Evolutionary conservation across 305 asterid genomes (phyloP).

Genomic region (Fraxinus sp.): DNA sequence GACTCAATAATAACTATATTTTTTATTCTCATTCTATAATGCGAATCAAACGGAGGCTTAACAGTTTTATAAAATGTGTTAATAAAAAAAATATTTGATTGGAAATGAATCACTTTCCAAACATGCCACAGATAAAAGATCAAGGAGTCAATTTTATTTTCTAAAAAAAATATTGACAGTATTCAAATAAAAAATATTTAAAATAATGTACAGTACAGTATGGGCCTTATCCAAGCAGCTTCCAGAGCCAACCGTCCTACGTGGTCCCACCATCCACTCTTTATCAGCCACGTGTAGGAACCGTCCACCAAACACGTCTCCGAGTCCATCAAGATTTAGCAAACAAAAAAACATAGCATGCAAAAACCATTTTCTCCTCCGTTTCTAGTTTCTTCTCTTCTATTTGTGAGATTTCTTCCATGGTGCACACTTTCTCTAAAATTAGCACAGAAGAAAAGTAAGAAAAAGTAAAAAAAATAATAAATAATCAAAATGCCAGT

Average conservation of each 20-base stretch:
- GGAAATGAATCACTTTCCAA: not conserved
- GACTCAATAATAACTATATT: too few species aligned
- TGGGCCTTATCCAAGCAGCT: not conserved
- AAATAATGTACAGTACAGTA: not conserved
- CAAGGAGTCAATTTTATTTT: not conserved
- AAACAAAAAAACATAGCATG: not conserved
- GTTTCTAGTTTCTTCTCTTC: not conserved
- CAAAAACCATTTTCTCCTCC: not conserved
- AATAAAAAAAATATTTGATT: too few species aligned
- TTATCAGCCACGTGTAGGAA: slow-evolving; percentile 39
- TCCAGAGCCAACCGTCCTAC: slow-evolving; percentile 41
- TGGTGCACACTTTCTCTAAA: slow-evolving; percentile 27
- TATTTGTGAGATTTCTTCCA: not conserved
- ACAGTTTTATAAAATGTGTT: too few species aligned
- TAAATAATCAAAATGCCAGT: slow-evolving; percentile 56
- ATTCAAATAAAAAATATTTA: not conserved
- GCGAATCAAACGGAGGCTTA: too few species aligned
- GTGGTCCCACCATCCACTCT: slow-evolving; percentile 27
- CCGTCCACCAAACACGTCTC: not conserved
- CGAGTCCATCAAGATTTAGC: not conserved
- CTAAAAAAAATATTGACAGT: not conserved
- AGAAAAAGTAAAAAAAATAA: not conserved
- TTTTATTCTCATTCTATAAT: too few species aligned
- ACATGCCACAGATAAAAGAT: not conserved
- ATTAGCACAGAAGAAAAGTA: not conserved